These are phyloP conservation scores for Phytophthora pseudosyringae DNA, from an alignment of 352 stramenopile genomes.

Conservation along the genomic window DNA sequence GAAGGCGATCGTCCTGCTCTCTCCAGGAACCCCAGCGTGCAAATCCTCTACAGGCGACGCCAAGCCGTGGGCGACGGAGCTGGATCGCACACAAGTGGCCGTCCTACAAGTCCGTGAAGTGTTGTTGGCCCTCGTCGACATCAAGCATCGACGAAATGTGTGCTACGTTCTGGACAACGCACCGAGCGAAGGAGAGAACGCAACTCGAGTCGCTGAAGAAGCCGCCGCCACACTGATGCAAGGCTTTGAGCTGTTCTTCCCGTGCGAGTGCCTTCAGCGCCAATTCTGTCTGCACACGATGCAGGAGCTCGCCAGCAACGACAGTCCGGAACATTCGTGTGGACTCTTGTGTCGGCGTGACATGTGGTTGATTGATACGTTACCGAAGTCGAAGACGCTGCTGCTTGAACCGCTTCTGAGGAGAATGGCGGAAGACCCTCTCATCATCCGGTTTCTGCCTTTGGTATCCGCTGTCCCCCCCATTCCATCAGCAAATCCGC, in stretches of 20 bases:
- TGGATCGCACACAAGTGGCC: constrained; percentile 21
- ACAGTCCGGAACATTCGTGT: constrained; percentile 15
- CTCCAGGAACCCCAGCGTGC: not conserved
- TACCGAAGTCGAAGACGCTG: constrained; percentile 40
- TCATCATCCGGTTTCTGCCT: constrained; percentile 38
- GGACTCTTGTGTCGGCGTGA: constrained; percentile 27
- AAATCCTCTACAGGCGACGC: constrained; percentile 2
- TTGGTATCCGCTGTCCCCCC: constrained; percentile 1
- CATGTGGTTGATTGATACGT: constrained; percentile 26
- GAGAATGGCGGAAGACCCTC: constrained; percentile 69
- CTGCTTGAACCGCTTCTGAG: constrained; percentile 67
- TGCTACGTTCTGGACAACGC: constrained; percentile 26
- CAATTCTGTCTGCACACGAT: constrained; percentile 64
- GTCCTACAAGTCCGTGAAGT: constrained; percentile 43
- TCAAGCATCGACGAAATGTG: constrained; percentile 34
- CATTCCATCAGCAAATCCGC: not conserved
- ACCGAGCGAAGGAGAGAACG: constrained; percentile 28
- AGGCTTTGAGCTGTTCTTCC: constrained; percentile 90
- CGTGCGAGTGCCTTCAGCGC: constrained; percentile 70
- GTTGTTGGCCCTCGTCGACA: constrained; percentile 43
- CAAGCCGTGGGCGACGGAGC: constrained; percentile 23
- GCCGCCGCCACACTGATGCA: constrained; percentile 73
- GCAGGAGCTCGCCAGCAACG: constrained; percentile 10
- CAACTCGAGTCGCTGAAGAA: constrained; percentile 41
- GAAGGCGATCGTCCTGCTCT: constrained; percentile 41